A percentile compares a stretch with the other conserved stretches of the same genome.
Conservation (phyloP, 352 stramenopile species). For the Phytophthora lateralis region DNA sequence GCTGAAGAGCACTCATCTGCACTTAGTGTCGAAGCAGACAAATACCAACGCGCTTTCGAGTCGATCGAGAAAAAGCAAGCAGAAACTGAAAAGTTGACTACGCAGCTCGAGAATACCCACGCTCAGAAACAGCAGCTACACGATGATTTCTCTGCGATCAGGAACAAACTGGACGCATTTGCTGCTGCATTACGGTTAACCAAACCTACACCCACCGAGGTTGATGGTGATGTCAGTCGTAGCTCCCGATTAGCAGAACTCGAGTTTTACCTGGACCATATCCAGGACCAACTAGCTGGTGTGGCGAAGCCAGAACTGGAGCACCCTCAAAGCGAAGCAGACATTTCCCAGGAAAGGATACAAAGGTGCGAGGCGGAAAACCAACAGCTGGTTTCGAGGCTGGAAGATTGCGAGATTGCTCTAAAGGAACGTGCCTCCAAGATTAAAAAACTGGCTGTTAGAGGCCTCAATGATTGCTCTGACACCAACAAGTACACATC, state of each 20-base stretch:
- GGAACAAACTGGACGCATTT: constrained; percentile 25
- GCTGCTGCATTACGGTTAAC: constrained; percentile 11
- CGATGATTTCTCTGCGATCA: constrained; percentile 22
- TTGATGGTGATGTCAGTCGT: not conserved
- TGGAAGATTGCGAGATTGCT: constrained; percentile 35
- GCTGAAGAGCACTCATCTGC: constrained; percentile 26
- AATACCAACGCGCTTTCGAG: constrained; percentile 13
- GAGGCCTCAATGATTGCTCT: constrained; percentile 8
- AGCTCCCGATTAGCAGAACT: constrained; percentile 17
- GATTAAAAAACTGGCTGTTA: constrained; percentile 26
- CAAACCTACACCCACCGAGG: not conserved
- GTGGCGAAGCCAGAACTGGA: constrained; percentile 11
- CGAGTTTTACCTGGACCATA: constrained; percentile 23
- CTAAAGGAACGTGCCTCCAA: constrained; percentile 29
- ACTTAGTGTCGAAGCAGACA: constrained; percentile 22
- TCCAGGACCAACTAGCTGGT: constrained; percentile 24
- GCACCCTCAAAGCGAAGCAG: constrained; percentile 19
- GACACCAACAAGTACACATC: constrained; percentile 19
- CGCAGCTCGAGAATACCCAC: constrained; percentile 13
- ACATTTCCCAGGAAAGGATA: constrained; percentile 28
- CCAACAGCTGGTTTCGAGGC: constrained; percentile 23
- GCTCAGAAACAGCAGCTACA: constrained; percentile 19
- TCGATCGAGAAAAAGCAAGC: constrained; percentile 11
- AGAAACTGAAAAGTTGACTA: constrained; percentile 11
- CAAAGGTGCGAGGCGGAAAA: constrained; percentile 32